A percentile compares a stretch with the other conserved stretches of the same genome.
phyloP scores from a whole-genome alignment of 495 filamentous ascomycete species.

The Penicillium robsamsonii region DNA sequence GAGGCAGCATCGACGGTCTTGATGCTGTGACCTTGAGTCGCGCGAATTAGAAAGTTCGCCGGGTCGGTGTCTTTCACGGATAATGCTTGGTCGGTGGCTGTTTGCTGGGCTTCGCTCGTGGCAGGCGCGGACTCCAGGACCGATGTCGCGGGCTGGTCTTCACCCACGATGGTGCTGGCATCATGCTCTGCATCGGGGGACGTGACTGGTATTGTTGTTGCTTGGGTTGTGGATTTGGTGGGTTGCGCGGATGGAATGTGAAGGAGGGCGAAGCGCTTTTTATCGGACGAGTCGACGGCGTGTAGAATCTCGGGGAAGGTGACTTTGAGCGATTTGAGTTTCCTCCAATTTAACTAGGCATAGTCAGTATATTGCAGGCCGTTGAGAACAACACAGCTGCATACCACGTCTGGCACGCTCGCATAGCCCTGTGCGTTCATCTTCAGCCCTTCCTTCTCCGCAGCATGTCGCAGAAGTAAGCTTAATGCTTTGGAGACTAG shows the following conservation, averaged over 20 bases:
- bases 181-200: constrained; percentile 18
- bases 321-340: constrained; percentile 64
- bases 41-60: constrained; percentile 80
- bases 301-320: constrained; percentile 69
- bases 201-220: constrained; percentile 16
- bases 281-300: constrained; percentile 76
- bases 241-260: constrained; percentile 38
- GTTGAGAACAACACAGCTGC: constrained; percentile 22
- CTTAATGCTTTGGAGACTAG: constrained; percentile 78
- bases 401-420: constrained; percentile 72
- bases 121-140: constrained; percentile 15
- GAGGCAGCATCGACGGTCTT: constrained; percentile 62
- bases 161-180: background rate
- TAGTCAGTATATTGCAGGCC: background rate
- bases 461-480: constrained; percentile 78
- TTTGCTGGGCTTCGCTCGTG: constrained; percentile 27
- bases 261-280: constrained; percentile 78
- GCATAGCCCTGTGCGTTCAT: constrained; percentile 80
- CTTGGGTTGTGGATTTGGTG: constrained; percentile 17
- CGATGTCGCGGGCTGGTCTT: constrained; percentile 12
- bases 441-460: constrained; percentile 70
- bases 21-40: constrained; percentile 82
- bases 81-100: constrained; percentile 32
- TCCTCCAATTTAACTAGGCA: constrained; percentile 65
- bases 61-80: constrained; percentile 46